phyloP scores from a whole-genome alignment of 805 yeast genomes.

The Metschnikowia amazonensis region DNA sequence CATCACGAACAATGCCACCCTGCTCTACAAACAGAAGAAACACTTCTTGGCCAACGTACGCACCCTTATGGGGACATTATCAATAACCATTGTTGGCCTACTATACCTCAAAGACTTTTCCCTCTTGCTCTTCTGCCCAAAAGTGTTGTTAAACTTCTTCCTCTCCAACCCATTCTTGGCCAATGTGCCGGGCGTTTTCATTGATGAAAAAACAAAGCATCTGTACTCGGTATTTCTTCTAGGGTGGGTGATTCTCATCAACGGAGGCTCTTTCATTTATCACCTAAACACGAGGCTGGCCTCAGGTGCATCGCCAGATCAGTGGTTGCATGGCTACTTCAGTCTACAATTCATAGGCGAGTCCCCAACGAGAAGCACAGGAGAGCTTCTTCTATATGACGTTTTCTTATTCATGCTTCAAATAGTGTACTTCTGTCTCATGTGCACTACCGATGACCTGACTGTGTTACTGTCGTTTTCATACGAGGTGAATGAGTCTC shows the following conservation, averaged over 20 bases:
- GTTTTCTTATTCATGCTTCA: slow-evolving; percentile 25
- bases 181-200: slow-evolving; percentile 7
- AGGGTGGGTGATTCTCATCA: slow-evolving; percentile 21
- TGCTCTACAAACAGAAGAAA: slow-evolving; percentile 41
- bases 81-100: slow-evolving; percentile 34
- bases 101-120: slow-evolving; percentile 43
- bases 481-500: slow-evolving; percentile 7
- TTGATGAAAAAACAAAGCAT: slow-evolving; percentile 1
- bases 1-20: slow-evolving; percentile 35
- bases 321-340: slow-evolving; percentile 31
- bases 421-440: slow-evolving; percentile 29
- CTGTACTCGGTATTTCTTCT: slow-evolving; percentile 18
- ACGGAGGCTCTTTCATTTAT: slow-evolving; percentile 21
- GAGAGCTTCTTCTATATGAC: slow-evolving; percentile 29
- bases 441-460: slow-evolving; percentile 32
- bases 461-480: slow-evolving; percentile 21
- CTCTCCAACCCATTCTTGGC: slow-evolving; percentile 29
- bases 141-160: slow-evolving; percentile 27
- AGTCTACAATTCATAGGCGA: slow-evolving; percentile 41
- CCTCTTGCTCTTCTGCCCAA: slow-evolving; percentile 24
- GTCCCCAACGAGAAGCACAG: slow-evolving; percentile 23
- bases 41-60: slow-evolving; percentile 36
- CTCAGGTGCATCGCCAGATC: slow-evolving; percentile 15
- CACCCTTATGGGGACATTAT: slow-evolving; percentile 30
- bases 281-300: slow-evolving; percentile 29